These are phyloP conservation scores for Lyophyllum atratum DNA, from an alignment of 768 basidiomycete species.

Conservation along the genomic window DNA sequence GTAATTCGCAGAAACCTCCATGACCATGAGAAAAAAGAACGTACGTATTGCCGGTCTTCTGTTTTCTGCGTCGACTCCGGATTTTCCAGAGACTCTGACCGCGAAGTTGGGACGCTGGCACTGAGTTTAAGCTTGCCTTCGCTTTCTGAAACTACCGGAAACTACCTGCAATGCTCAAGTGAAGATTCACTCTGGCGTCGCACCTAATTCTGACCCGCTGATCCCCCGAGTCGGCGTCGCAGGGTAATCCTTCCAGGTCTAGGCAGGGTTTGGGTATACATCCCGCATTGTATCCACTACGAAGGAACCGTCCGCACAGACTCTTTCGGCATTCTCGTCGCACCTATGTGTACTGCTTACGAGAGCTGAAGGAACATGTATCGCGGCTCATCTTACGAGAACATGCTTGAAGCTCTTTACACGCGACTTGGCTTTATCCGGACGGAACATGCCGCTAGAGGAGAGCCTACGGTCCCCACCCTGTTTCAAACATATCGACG, in stretches of 20 bases:
- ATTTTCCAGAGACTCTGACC: not conserved
- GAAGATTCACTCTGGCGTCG: too few species aligned
- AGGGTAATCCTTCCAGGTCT: too few species aligned
- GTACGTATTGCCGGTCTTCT: not conserved
- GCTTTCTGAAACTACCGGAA: too few species aligned
- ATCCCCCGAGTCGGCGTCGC: not conserved
- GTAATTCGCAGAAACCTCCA: not conserved
- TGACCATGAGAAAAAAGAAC: not conserved
- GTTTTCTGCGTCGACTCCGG: not conserved
- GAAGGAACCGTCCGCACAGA: not conserved
- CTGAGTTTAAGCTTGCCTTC: not conserved
- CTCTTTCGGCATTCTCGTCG: not conserved
- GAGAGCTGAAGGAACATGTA: not conserved
- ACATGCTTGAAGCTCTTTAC: too few species aligned
- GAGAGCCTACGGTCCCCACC: not conserved
- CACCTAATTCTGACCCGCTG: too few species aligned
- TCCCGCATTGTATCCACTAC: not conserved
- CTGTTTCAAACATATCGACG: slow-evolving; percentile 14
- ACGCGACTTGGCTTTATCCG: slow-evolving; percentile 1
- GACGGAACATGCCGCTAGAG: not conserved
- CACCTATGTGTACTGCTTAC: not conserved
- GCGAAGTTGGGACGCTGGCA: too few species aligned
- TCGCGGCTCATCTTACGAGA: too few species aligned
- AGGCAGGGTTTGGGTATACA: too few species aligned
- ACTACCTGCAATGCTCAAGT: too few species aligned